These are phyloP conservation scores for Heracleum sosnowskyi DNA, from an alignment of 129 eudicot species.

Conservation along the genomic window DNA sequence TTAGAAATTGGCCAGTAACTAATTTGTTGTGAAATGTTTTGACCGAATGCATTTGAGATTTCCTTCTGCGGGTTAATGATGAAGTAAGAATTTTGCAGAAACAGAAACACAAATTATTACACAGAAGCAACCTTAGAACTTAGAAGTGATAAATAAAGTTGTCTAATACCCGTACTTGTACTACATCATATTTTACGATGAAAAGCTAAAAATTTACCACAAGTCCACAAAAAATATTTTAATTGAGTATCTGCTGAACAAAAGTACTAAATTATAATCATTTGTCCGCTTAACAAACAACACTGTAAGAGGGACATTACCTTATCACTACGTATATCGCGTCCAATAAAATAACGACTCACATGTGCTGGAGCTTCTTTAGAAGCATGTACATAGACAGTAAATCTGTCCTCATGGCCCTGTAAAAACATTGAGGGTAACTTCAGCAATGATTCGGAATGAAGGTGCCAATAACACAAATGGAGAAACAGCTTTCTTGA, in stretches of 20 bases:
- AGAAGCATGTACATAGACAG: slow-evolving; percentile 67
- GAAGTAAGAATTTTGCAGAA: neutral
- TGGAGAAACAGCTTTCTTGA: neutral
- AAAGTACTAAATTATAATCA: neutral
- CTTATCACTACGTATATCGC: slow-evolving; percentile 58
- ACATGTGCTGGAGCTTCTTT: slow-evolving; percentile 31
- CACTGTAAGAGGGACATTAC: slow-evolving; percentile 17
- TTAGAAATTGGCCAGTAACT: neutral
- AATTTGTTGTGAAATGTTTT: neutral
- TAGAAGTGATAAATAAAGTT: neutral
- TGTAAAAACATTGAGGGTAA: slow-evolving; percentile 16
- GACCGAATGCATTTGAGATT: neutral
- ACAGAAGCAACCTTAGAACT: neutral
- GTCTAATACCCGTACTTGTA: neutral
- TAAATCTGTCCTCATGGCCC: slow-evolving; percentile 64
- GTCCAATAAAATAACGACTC: slow-evolving; percentile 39
- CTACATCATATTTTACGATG: neutral
- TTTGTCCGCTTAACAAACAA: neutral
- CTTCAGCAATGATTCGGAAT: neutral
- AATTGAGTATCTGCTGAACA: neutral
- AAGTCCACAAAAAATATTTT: neutral
- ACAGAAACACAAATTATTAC: neutral
- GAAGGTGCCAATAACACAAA: neutral
- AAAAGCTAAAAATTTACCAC: neutral
- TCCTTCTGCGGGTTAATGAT: neutral